These are phyloP conservation scores for Trapa incisa DNA, from an alignment of 345 rosid genomes.

Conservation along the genomic window DNA sequence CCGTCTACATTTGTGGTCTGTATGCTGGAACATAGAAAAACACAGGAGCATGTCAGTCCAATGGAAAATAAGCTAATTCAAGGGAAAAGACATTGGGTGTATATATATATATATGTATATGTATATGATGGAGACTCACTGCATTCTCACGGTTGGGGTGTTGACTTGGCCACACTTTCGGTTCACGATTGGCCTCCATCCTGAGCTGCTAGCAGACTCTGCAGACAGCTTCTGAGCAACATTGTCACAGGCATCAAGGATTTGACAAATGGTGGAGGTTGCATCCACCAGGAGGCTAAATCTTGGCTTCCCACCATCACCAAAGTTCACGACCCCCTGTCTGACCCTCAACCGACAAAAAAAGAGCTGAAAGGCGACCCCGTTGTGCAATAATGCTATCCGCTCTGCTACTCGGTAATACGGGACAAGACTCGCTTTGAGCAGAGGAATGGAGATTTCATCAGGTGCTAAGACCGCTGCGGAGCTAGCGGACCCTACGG, in stretches of 20 bases:
- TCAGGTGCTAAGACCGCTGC: constrained; percentile 41
- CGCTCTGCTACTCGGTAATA: constrained; percentile 34
- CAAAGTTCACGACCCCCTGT: constrained; percentile 37
- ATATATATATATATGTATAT: too few species aligned
- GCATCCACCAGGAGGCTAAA: constrained; percentile 57
- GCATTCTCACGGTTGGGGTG: constrained; percentile 46
- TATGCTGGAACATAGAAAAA: constrained; percentile 34
- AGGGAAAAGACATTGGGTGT: too few species aligned
- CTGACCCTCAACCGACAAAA: constrained; percentile 41
- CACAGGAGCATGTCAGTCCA: neutral
- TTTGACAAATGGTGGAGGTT: constrained; percentile 30
- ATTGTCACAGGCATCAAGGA: constrained; percentile 57
- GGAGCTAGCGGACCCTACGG: constrained; percentile 28
- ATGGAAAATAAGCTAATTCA: neutral
- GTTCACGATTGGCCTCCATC: constrained; percentile 47
- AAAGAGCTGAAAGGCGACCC: constrained; percentile 40
- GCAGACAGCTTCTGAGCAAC: constrained; percentile 24
- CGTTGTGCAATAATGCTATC: constrained; percentile 33
- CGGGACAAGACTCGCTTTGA: constrained; percentile 41
- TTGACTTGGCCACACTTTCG: constrained; percentile 25
- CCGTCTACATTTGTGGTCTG: constrained; percentile 32
- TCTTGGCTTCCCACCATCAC: constrained; percentile 46
- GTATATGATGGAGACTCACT: constrained; percentile 36
- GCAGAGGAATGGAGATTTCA: constrained; percentile 33
- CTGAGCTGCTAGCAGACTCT: constrained; percentile 50